A percentile compares a stretch with the other conserved stretches of the same genome.
Conservation (phyloP, 1,284 basidiomycete species). For the Apiotrichum gracile region DNA sequence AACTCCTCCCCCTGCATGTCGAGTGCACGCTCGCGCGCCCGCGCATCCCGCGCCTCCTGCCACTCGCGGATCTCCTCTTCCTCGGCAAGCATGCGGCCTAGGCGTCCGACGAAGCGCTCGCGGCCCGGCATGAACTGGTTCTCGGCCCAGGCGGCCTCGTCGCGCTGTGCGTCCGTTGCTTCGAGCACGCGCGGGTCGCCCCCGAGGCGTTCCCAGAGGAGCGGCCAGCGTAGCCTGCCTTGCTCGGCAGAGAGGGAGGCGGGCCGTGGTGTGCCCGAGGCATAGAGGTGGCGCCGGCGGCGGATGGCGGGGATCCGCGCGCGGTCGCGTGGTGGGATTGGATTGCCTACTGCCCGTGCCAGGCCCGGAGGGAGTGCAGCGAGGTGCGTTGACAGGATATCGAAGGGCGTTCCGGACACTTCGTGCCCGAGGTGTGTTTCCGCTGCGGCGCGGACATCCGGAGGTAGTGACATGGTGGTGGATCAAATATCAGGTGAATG, state of each 20-base stretch:
- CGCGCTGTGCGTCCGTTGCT: slow-evolving; percentile 16
- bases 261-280: slow-evolving; percentile 3
- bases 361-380: background rate
- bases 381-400: background rate
- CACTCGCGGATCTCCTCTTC: slow-evolving; percentile 43
- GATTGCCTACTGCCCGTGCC: background rate
- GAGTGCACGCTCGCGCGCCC: slow-evolving; percentile 30
- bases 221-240: slow-evolving; percentile 39
- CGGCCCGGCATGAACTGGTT: slow-evolving; percentile 26
- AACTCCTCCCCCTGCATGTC: slow-evolving; percentile 37
- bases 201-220: slow-evolving; percentile 44
- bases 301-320: slow-evolving; percentile 26
- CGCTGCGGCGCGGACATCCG: background rate
- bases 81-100: slow-evolving; percentile 38
- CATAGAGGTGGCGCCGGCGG: slow-evolving; percentile 1
- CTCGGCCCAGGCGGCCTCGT: slow-evolving; percentile 31
- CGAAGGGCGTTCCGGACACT: background rate
- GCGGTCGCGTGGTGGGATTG: slow-evolving; percentile 28
- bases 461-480: background rate
- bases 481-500: too few relatives aligned
- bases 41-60: slow-evolving; percentile 29
- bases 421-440: background rate
- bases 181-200: slow-evolving; percentile 22
- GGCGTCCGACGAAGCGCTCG: slow-evolving; percentile 37
- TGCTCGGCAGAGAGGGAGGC: slow-evolving; percentile 18